These are phyloP conservation scores for Pugionium dolabratum DNA, from an alignment of 345 rosid species.

Conservation along the genomic window DNA sequence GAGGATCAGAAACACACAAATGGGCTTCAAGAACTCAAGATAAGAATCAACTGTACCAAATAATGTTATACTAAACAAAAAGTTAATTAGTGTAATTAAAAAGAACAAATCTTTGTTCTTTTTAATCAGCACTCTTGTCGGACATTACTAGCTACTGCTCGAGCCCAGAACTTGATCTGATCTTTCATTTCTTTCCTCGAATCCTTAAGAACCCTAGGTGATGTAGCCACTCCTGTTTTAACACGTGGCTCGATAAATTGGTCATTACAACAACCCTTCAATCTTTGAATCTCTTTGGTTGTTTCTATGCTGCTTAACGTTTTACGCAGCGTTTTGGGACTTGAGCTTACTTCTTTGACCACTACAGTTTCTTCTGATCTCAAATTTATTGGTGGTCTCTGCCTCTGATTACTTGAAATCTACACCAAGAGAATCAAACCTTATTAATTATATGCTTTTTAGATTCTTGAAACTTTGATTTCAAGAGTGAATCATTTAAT, in stretches of 20 bases:
- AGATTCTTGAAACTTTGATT: no score
- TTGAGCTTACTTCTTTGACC: slow-evolving; percentile 37
- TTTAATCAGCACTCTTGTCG: slow-evolving; percentile 47
- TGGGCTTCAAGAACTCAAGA: neutral
- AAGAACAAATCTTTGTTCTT: neutral
- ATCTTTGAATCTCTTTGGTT: slow-evolving; percentile 55
- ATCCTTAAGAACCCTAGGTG: slow-evolving; percentile 44
- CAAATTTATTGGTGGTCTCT: slow-evolving; percentile 46
- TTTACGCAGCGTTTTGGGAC: slow-evolving; percentile 43
- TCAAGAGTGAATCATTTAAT: neutral
- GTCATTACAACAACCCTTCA: slow-evolving; percentile 46
- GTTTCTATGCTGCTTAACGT: slow-evolving; percentile 52
- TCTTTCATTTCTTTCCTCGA: slow-evolving; percentile 56
- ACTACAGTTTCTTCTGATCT: slow-evolving; percentile 34
- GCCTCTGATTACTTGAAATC: slow-evolving; percentile 31
- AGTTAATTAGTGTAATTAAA: slow-evolving; percentile 28
- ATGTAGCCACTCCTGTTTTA: slow-evolving; percentile 28
- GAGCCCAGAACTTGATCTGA: slow-evolving; percentile 72
- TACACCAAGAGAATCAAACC: slow-evolving; percentile 8
- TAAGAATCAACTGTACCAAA: slow-evolving; percentile 25
- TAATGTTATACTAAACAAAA: no score
- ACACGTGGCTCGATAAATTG: slow-evolving; percentile 48
- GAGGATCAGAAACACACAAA: slow-evolving; percentile 18
- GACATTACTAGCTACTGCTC: slow-evolving; percentile 67
- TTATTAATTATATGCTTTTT: neutral